Evolutionary conservation across 2,329 filamentous ascomycete genomes (phyloP).

Genomic region (Ceratocystis papillata): DNA sequence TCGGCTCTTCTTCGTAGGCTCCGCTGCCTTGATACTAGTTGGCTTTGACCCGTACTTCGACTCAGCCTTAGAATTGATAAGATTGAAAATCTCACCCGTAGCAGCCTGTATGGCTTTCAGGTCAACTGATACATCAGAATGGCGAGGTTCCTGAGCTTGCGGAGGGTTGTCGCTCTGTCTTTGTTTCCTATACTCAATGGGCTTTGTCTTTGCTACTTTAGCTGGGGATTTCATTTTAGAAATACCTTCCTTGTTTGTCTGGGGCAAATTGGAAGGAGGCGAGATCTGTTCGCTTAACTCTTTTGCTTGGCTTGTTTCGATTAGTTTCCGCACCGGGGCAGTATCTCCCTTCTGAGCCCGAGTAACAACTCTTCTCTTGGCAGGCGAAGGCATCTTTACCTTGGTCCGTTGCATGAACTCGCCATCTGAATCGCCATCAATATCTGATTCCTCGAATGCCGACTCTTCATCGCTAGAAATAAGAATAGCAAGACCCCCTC

Average conservation of each 20-base stretch:
- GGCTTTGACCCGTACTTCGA: background rate
- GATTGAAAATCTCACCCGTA: background rate
- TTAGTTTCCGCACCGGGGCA: no score
- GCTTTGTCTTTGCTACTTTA: background rate
- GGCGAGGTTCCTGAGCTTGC: background rate
- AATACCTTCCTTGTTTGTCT: background rate
- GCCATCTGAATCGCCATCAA: slow-evolving; percentile 11
- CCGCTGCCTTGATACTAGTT: background rate
- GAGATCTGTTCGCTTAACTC: no score
- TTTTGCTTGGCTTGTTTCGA: background rate
- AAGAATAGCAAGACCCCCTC: background rate
- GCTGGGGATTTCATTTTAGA: background rate
- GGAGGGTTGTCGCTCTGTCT: background rate
- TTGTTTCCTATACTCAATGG: background rate
- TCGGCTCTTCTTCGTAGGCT: background rate
- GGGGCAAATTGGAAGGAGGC: background rate
- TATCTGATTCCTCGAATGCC: background rate
- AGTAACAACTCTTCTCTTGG: background rate
- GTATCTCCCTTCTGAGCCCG: background rate
- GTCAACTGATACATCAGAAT: background rate
- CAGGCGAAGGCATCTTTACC: background rate
- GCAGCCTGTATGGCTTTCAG: background rate
- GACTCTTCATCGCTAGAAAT: slow-evolving; percentile 20
- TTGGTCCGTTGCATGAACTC: slow-evolving; percentile 6
- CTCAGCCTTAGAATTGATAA: background rate